Conservation (phyloP, 2,329 filamentous ascomycete species). For the Botrytis cinerea region DNA sequence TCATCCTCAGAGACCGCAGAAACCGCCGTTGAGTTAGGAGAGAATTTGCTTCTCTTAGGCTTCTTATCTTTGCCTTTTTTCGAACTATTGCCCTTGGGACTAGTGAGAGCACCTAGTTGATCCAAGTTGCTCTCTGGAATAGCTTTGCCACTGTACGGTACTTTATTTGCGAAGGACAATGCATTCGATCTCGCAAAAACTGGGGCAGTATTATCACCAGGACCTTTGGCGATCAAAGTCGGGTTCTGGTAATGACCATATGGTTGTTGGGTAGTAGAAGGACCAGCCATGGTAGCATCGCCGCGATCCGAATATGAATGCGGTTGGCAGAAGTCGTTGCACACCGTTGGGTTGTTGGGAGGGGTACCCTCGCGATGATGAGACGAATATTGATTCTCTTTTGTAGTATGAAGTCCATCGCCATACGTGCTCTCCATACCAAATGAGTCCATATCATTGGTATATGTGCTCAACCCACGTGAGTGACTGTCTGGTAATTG, state of each 20-base stretch:
- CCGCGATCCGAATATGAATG: background rate
- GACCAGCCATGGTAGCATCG: background rate
- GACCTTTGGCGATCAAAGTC: background rate
- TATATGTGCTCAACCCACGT: background rate
- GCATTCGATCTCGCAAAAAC: background rate
- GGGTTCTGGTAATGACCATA: too few species aligned
- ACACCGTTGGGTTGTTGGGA: background rate
- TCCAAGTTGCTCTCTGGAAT: background rate
- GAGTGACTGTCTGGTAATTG: constrained; percentile 6
- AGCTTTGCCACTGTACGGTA: background rate
- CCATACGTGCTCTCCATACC: background rate
- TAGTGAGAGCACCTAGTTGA: background rate
- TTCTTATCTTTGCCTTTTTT: background rate
- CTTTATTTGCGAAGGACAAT: background rate
- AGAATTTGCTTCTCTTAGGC: background rate
- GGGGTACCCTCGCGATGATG: background rate
- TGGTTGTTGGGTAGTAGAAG: background rate
- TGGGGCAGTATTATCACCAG: background rate
- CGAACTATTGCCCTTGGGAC: background rate
- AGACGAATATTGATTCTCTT: background rate
- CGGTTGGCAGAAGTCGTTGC: background rate
- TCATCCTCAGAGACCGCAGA: constrained; percentile 7
- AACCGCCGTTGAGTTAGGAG: background rate
- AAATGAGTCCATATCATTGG: constrained; percentile 4
- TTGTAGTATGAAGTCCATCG: background rate